Base-by-base conservation (phyloP, 768 basidiomycete genomes). In the Suillus spraguei region DNA sequence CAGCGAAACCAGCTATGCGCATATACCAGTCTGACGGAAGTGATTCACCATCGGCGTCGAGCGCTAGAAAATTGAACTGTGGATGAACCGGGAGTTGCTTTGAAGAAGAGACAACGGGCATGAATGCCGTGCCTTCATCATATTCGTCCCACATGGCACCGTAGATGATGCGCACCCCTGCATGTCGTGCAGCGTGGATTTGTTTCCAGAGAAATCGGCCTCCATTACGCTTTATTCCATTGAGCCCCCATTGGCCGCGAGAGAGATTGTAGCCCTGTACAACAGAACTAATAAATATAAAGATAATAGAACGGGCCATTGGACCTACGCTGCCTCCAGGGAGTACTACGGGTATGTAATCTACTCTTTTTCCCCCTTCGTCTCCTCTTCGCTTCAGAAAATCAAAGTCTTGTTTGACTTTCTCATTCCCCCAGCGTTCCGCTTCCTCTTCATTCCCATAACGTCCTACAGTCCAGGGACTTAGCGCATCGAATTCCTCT, bases 381-480 rank as follows among this genome's bases (percentile, higher is more conserved):
- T 46, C 44, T n/a, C 10, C 44, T 46, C 44, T 46, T 46, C 44
- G 44, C n/a, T 46, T 46, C n/a, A 46, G 44, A 5, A n/a, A 46
- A 46, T 46, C 44, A n/a, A 46, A 46, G 44, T 46, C 44, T n/a
- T 46, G 44, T n/a, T 46, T 46, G n/a, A 46, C 44, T n/a, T 46
- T 46, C 44, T 46, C 44, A 11, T 46, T n/a, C n/a, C 44, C 44
- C 44, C 44, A 46, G 44, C 44, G 44, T n/a, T 46, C 44, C 5
- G 44, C 44, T 46, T 46, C 44, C n/a, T 46, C 44, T 46, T 46
- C 44, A 10, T 46, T 46, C n/a, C 44, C 44, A 4, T 46, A 46
- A n/a, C 44, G 44, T 10, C 44, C n/a, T 46, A 46, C 10, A 11
- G 44, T 46, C 44, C 44, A 46, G n/a, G 44, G 44, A 46, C 44